phyloP scores from a whole-genome alignment of 2,329 filamentous ascomycete genomes.

The Dendryphion nanum region DNA sequence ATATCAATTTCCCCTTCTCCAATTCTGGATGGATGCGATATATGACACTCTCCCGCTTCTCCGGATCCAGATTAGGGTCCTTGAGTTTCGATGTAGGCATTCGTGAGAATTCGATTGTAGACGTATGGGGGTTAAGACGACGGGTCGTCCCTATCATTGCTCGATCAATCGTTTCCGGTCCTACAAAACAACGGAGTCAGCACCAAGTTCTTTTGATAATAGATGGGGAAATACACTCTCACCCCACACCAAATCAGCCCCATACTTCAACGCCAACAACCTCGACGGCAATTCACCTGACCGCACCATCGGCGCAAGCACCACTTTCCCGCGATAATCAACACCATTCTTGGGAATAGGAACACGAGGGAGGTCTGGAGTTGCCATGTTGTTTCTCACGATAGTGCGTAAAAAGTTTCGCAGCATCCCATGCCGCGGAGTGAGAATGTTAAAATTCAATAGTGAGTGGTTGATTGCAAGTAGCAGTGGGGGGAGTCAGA shows the following conservation, averaged over 20 bases:
- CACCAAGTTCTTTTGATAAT: not conserved
- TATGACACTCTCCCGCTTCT: conserved; percentile 65
- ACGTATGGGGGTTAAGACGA: conserved; percentile 70
- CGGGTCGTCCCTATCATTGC: conserved; percentile 85
- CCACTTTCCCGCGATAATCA: conserved; percentile 90
- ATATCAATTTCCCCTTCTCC: conserved; percentile 76
- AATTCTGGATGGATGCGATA: conserved; percentile 78
- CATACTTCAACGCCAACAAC: conserved; percentile 86
- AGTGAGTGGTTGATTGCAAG: too few relatives aligned
- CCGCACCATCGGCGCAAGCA: conserved; percentile 96
- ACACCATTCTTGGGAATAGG: conserved; percentile 85
- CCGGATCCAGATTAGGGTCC: conserved; percentile 55
- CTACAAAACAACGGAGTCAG: conserved; percentile 41
- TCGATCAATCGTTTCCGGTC: conserved; percentile 91
- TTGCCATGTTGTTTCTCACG: too few relatives aligned
- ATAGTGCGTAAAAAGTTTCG: too few relatives aligned
- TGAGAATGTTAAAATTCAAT: too few relatives aligned
- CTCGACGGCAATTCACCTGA: conserved; percentile 94
- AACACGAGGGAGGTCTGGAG: too few relatives aligned
- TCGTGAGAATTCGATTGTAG: conserved; percentile 82
- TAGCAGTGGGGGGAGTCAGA: too few relatives aligned
- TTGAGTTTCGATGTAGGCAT: conserved; percentile 68
- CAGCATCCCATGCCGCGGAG: too few relatives aligned
- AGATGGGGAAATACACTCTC: conserved; percentile 32
- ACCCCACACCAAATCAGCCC: conserved; percentile 96